Conservation (phyloP, 345 rosid genomes). For the Moricandia arvensis region DNA sequence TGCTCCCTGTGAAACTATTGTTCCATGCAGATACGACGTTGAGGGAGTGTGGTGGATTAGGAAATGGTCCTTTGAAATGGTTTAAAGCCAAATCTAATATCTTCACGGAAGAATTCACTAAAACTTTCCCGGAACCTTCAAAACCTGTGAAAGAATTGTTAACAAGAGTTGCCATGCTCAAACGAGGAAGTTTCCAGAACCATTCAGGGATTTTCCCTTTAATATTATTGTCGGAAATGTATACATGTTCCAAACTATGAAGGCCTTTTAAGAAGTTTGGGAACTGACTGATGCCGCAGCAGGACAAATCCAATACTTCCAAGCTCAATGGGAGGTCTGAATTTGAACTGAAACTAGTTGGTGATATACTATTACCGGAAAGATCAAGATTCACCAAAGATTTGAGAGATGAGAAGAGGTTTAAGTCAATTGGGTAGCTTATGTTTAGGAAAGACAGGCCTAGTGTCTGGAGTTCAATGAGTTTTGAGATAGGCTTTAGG, state of each 20-base stretch:
- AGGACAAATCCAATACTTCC: fast-evolving
- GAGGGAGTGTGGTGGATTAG: background rate
- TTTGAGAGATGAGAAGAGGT: background rate
- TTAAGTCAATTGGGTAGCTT: slow-evolving; percentile 6
- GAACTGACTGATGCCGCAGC: background rate
- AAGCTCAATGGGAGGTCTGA: background rate
- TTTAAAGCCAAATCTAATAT: background rate
- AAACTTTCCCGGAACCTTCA: background rate
- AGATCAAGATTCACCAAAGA: background rate
- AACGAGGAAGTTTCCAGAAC: slow-evolving; percentile 9
- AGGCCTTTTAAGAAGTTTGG: slow-evolving; percentile 4
- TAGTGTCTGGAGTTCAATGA: background rate
- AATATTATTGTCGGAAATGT: background rate
- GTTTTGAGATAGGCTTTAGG: background rate
- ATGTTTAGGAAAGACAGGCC: slow-evolving; percentile 10
- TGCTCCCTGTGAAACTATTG: slow-evolving; percentile 5
- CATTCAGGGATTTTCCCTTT: background rate
- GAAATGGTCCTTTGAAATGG: background rate
- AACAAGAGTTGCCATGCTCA: background rate
- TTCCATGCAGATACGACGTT: background rate
- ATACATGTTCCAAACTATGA: background rate
- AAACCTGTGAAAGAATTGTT: background rate
- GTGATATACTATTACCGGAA: background rate
- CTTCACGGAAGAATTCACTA: background rate
- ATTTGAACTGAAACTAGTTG: background rate